Evolutionary conservation across 1,139 yeast species (phyloP).

Genomic region (Diutina ranongensis): DNA sequence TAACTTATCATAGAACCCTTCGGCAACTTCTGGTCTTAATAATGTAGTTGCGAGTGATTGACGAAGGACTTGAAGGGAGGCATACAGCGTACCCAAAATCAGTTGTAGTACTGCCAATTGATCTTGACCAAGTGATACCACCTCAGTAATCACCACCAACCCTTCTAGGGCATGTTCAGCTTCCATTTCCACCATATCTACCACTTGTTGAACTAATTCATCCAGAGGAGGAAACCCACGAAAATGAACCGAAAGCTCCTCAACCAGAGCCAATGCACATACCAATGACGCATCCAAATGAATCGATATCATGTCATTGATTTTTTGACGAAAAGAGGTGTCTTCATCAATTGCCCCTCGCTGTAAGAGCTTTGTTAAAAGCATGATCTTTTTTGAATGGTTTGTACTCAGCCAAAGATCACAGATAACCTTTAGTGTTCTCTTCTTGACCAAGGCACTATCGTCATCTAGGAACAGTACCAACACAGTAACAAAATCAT

Average conservation of each 20-base stretch:
- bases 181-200: not conserved
- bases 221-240: not conserved
- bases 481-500: not conserved
- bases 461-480: constrained; percentile 1
- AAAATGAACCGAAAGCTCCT: not conserved
- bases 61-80: not conserved
- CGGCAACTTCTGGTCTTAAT: not conserved
- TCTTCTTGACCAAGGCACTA: not conserved
- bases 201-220: not conserved
- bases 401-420: constrained; percentile 1
- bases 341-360: not conserved
- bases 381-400: not conserved
- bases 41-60: not conserved
- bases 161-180: not conserved
- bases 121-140: not conserved
- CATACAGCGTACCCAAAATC: not conserved
- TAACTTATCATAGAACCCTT: not conserved
- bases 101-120: not conserved
- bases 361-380: not conserved
- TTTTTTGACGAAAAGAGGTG: not conserved
- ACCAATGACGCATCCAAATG: not conserved
- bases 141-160: not conserved
- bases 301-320: not conserved
- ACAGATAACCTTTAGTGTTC: constrained; percentile 1
- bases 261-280: not conserved